Base-by-base conservation (phyloP, 768 basidiomycete genomes). In the Suillus ampliporus region DNA sequence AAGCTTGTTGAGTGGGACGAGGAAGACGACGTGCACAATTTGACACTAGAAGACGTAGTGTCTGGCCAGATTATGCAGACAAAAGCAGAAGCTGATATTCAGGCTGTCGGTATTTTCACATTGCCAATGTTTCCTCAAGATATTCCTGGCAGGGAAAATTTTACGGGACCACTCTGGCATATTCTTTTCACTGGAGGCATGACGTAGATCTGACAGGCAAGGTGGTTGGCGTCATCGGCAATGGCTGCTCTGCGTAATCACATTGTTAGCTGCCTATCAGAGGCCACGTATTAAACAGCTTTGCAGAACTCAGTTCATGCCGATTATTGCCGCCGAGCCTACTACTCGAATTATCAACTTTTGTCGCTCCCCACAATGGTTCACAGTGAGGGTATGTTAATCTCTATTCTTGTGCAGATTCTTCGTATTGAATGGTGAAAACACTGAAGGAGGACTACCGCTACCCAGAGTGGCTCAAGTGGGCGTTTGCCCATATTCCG, bases 351-450 rank as follows among this genome's bases (percentile, higher is more conserved):
- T 89, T 21, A 75, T 84, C 61, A 85, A 89, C 69, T 86, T 89
- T 68, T 84, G 81, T 50, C 78, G 88, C 57, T 87, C 83, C 44
- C 85, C 85, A 21, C 82, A 85, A 65, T 89, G 87, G 86, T 84
- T 78, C 66, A 43, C 79, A 1, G 79, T 82, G 7, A 79, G 80
- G 61, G 86, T 87, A 69, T 64, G 79, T 73, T 48, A 26, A 53
- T 47, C 53, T 4, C 31, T 19, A 23, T 21, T n/a, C 31, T n/a
- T 19, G 47, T 19, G 44, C 15, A 28, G 35, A 4, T 31, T 37
- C 43, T 43, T 60, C 19, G 19, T 52, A n/a, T 28, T 61, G 19
- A 26, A 14, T n/a, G 31, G 6, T 31, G 15, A 21, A 43, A 34
- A 35, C 7, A 10, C 17, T 15, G 26, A 51, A 86, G 85, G 58